Conservation (phyloP, 345 rosid species). For the Psidium friedrichsthalianum region DNA sequence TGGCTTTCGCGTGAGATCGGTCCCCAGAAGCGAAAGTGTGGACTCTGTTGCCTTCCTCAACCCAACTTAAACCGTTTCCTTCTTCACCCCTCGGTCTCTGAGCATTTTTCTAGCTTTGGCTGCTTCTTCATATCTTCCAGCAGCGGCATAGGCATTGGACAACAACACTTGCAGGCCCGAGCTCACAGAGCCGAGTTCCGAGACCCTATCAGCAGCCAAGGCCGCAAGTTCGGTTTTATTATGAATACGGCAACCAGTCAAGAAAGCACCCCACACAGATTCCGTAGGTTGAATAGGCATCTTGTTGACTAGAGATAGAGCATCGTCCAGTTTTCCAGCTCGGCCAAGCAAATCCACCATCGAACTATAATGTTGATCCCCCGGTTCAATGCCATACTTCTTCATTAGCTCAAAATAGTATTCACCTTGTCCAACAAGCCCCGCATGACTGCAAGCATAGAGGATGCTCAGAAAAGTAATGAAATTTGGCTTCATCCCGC, state of each 20-base stretch:
- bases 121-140: conserved; percentile 75
- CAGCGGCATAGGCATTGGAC: conserved; percentile 85
- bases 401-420: conserved; percentile 64
- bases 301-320: conserved; percentile 33
- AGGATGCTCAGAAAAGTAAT: conserved; percentile 65
- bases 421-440: conserved; percentile 56
- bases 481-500: conserved; percentile 63
- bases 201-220: conserved; percentile 63
- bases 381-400: conserved; percentile 52
- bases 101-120: conserved; percentile 77
- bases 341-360: conserved; percentile 78
- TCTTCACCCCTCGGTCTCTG: conserved; percentile 69
- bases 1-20: conserved; percentile 32
- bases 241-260: conserved; percentile 73
- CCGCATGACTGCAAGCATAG: conserved; percentile 88
- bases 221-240: conserved; percentile 68
- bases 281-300: conserved; percentile 75
- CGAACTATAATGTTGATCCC: conserved; percentile 69
- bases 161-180: conserved; percentile 62
- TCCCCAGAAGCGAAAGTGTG: conserved; percentile 88
- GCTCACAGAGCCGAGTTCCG: conserved; percentile 52
- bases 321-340: conserved; percentile 72
- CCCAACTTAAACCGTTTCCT: conserved; percentile 91
- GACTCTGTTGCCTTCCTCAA: conserved; percentile 75
- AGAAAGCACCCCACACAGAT: conserved; percentile 79